phyloP scores from a whole-genome alignment of 306 rosid species.

The Sphenostylis stenocarpa region DNA sequence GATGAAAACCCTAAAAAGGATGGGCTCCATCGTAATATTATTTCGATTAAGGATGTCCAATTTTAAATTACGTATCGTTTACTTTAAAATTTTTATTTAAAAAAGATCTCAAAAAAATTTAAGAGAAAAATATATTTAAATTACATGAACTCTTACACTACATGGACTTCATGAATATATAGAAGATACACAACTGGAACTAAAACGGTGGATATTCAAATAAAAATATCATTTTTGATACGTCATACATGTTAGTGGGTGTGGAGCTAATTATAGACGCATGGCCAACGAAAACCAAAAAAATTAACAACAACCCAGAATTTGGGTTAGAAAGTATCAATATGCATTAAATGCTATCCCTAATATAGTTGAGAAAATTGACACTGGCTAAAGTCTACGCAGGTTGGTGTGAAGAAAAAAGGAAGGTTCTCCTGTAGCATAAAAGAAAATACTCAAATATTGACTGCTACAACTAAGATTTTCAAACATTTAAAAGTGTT shows the following conservation, averaged over 20 bases:
- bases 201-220: conserved; percentile 37
- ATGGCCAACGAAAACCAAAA: conserved; percentile 13
- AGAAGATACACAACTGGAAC: too few species aligned
- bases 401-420: background rate
- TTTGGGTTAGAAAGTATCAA: background rate
- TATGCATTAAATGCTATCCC: conserved; percentile 7
- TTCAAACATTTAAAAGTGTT: too few species aligned
- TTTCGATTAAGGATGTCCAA: too few species aligned
- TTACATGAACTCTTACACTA: too few species aligned
- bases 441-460: background rate
- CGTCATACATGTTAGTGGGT: conserved; percentile 29
- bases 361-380: conserved; percentile 4
- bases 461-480: background rate
- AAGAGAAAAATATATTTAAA: too few species aligned
- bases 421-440: background rate
- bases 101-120: too few species aligned
- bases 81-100: too few species aligned
- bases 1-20: too few species aligned
- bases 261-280: conserved; percentile 31
- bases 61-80: too few species aligned
- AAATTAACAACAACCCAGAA: background rate
- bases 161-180: too few species aligned
- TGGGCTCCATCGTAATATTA: too few species aligned
- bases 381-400: background rate
- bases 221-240: conserved; percentile 26